Conservation (phyloP, 202 grass and related monocot genomes). For the Cymbopogon flexuosus region DNA sequence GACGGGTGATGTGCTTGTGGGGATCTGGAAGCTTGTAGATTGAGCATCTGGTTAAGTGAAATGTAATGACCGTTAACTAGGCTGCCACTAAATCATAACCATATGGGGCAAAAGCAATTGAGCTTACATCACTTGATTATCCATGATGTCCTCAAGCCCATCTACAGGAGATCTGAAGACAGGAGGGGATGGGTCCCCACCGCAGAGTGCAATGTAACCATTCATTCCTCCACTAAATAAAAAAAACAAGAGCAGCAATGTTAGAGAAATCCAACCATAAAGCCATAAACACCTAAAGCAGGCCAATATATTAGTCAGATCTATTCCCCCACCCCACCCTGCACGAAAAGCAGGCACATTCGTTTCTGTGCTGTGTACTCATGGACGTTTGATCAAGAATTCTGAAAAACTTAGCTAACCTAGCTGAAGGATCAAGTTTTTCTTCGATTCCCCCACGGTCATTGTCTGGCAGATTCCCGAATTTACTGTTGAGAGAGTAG, state of each 20-base stretch:
- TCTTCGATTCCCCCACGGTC: conserved; percentile 64
- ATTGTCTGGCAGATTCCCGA: conserved; percentile 51
- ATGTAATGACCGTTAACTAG: conserved; percentile 30
- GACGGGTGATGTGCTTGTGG: conserved; percentile 76
- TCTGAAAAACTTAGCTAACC: conserved; percentile 47
- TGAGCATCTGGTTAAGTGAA: conserved; percentile 55
- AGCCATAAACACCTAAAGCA: not conserved
- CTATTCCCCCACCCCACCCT: not conserved
- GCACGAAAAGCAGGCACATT: not conserved
- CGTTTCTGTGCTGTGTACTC: not conserved
- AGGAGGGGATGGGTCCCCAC: conserved; percentile 82
- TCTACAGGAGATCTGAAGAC: conserved; percentile 85
- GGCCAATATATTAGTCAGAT: not conserved
- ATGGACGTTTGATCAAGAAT: conserved; percentile 12
- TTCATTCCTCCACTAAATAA: conserved; percentile 94
- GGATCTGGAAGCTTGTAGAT: conserved; percentile 90
- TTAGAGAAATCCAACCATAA: conserved; percentile 20
- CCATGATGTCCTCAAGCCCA: conserved; percentile 78
- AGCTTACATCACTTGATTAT: conserved; percentile 99
- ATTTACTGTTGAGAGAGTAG: conserved; percentile 80
- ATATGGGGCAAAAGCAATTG: conserved; percentile 4
- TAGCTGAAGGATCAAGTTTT: conserved; percentile 74
- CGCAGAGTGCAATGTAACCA: conserved; percentile 78
- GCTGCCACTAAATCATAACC: not conserved
- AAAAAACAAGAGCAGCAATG: conserved; percentile 20